These are phyloP conservation scores for Ceratonia siliqua DNA, from an alignment of 306 rosid species.

Conservation along the genomic window DNA sequence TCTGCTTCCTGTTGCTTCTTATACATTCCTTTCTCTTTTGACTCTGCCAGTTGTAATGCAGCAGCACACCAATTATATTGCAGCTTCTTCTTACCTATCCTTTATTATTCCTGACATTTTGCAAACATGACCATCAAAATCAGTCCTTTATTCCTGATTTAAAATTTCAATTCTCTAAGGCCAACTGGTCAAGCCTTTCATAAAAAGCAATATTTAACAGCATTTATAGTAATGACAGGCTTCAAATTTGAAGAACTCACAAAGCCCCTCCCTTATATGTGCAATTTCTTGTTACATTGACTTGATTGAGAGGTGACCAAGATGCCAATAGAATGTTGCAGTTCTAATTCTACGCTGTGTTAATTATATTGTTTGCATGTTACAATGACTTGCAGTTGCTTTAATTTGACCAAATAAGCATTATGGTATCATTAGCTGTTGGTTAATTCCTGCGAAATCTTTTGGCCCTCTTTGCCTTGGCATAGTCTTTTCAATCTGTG, in stretches of 20 bases:
- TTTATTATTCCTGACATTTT: not conserved
- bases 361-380: not conserved
- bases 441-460: not conserved
- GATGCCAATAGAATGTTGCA: constrained; percentile 8
- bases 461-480: not conserved
- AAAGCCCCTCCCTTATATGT: not conserved
- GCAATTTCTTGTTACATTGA: not conserved
- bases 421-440: not conserved
- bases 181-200: not conserved
- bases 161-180: not conserved
- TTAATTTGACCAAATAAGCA: constrained; percentile 7
- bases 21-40: not conserved
- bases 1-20: not conserved
- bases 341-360: not conserved
- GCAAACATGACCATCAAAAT: not conserved
- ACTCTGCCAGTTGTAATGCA: not conserved
- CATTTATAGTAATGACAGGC: not conserved
- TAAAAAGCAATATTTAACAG: not conserved
- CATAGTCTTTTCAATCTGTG: not conserved
- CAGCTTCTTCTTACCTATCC: not conserved
- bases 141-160: not conserved
- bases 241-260: not conserved
- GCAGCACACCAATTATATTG: not conserved
- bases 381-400: not conserved
- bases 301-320: constrained; percentile 2